phyloP scores from a whole-genome alignment of 441 rosid genomes.

The Arabidopsis hybrid region DNA sequence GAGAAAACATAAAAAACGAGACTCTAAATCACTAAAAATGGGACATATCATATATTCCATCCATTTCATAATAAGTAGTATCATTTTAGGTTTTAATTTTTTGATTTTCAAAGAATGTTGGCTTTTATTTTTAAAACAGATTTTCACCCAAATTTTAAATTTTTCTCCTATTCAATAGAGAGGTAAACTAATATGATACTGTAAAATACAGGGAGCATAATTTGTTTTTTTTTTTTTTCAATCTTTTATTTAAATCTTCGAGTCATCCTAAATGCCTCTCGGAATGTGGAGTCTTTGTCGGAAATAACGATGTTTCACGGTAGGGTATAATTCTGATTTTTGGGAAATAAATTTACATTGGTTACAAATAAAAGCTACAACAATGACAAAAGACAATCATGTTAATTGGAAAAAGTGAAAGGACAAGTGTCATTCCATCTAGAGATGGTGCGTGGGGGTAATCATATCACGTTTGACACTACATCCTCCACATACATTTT shows the following conservation, averaged over 20 bases:
- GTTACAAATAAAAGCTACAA: conserved; percentile 30
- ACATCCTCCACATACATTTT: neutral
- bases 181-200: too few relatives aligned
- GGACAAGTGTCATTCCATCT: conserved; percentile 44
- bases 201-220: neutral
- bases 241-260: neutral
- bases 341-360: conserved; percentile 34
- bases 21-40: too few relatives aligned
- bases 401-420: conserved; percentile 36
- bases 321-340: conserved; percentile 2
- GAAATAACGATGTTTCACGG: conserved; percentile 20
- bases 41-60: too few relatives aligned
- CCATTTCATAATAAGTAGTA: neutral
- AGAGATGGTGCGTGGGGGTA: conserved; percentile 39
- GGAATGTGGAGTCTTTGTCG: conserved; percentile 3
- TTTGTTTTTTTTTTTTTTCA: neutral
- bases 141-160: too few relatives aligned
- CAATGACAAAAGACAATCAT: conserved; percentile 40
- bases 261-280: neutral
- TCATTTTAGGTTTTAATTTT: too few relatives aligned
- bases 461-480: conserved; percentile 41
- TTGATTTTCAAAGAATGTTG: too few relatives aligned
- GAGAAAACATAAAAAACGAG: too few relatives aligned
- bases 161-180: neutral
- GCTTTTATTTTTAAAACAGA: too few relatives aligned